Conservation (phyloP, 208 protist genomes). For the Trichomonas vaginalis region DNA sequence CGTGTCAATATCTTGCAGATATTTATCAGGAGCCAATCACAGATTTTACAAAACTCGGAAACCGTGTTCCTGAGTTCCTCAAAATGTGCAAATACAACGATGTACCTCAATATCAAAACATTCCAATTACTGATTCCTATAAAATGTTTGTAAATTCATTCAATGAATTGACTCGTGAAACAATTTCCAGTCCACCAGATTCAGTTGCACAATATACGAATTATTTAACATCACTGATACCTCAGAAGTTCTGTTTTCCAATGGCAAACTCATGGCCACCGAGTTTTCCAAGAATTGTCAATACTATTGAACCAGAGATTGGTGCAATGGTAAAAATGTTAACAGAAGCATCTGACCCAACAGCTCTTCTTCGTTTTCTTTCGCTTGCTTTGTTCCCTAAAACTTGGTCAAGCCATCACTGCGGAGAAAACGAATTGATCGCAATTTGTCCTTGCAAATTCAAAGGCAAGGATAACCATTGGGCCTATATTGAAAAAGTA, state of each 20-base stretch:
- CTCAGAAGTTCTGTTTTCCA: neutral
- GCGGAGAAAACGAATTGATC: neutral
- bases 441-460: neutral
- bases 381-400: neutral
- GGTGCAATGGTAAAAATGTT: neutral
- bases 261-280: neutral
- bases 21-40: neutral
- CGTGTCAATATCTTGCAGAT: neutral
- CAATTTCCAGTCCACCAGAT: neutral
- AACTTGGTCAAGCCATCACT: neutral
- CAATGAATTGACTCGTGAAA: neutral
- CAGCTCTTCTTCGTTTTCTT: neutral
- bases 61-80: neutral
- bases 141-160: neutral
- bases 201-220: neutral
- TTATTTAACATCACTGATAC: neutral
- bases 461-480: neutral
- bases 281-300: neutral
- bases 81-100: neutral
- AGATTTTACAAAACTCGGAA: neutral
- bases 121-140: neutral
- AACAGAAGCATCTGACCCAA: neutral
- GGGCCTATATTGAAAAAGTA: no score
- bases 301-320: neutral
- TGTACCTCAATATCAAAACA: neutral